phyloP scores from a whole-genome alignment of 192 early-diverging fungal species.

The Coemansia sp. region DNA sequence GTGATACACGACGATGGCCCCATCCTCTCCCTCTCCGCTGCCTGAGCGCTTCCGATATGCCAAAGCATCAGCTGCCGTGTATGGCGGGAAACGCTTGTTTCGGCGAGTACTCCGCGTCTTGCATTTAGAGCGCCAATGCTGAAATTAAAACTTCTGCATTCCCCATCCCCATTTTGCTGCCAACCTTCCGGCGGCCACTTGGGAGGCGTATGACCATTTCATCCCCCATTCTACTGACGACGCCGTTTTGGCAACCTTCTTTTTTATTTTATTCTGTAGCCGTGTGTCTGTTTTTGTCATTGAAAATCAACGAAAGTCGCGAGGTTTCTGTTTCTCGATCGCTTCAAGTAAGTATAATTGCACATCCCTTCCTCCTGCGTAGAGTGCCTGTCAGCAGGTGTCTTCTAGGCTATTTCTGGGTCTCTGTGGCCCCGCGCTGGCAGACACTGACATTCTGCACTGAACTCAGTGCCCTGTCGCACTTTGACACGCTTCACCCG shows the following conservation, averaged over 20 bases:
- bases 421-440: slow-evolving; percentile 4
- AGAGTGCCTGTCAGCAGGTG: not conserved
- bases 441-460: not conserved
- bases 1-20: not conserved
- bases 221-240: not conserved
- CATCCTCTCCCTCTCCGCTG: not conserved
- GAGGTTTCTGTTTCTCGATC: slow-evolving; percentile 47
- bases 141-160: slow-evolving; percentile 15
- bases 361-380: not conserved
- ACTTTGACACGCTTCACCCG: not conserved
- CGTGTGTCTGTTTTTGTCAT: slow-evolving; percentile 38
- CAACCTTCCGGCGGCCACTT: not conserved
- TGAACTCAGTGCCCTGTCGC: not conserved
- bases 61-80: slow-evolving; percentile 1
- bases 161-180: slow-evolving; percentile 6
- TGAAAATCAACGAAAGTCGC: slow-evolving; percentile 54
- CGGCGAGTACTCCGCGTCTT: not conserved
- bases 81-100: not conserved
- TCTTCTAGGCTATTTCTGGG: slow-evolving; percentile 7
- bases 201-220: not conserved
- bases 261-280: slow-evolving; percentile 32
- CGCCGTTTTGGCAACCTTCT: not conserved
- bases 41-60: not conserved
- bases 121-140: slow-evolving; percentile 3
- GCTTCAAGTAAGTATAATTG: slow-evolving; percentile 40